These are phyloP conservation scores for Brassica nigra DNA, from an alignment of 345 rosid genomes.

Conservation along the genomic window DNA sequence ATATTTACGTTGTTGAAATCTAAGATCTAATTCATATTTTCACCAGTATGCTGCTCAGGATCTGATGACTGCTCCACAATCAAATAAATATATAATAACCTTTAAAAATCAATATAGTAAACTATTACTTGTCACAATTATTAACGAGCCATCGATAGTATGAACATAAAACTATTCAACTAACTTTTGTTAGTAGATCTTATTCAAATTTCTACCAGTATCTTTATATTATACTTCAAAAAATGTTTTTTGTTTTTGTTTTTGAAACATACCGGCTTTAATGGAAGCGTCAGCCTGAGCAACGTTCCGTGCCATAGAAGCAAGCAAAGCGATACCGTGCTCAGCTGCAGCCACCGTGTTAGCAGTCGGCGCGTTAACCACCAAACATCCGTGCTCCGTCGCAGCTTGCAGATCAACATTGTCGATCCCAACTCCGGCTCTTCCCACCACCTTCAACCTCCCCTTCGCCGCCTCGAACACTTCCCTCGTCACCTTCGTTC, in stretches of 20 bases:
- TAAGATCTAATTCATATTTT: neutral
- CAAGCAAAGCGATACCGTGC: neutral
- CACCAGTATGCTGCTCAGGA: neutral
- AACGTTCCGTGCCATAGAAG: slow-evolving; percentile 41
- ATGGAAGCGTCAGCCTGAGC: slow-evolving; percentile 88
- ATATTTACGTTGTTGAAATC: neutral
- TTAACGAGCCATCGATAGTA: neutral
- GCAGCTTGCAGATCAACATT: neutral
- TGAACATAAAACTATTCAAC: too few relatives aligned
- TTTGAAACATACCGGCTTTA: slow-evolving; percentile 62
- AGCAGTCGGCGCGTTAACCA: neutral
- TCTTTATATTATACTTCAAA: too few relatives aligned
- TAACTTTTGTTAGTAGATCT: neutral
- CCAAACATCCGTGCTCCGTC: neutral
- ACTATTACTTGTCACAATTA: neutral
- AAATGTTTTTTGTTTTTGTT: neutral
- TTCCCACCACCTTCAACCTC: neutral
- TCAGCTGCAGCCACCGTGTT: neutral
- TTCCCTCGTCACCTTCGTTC: neutral
- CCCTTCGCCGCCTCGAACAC: neutral
- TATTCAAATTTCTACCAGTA: neutral
- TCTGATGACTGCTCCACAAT: slow-evolving; percentile 10
- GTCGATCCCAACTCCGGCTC: neutral
- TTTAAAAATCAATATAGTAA: neutral
- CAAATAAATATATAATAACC: neutral